Conservation (phyloP, 768 basidiomycete species). For the Gymnopilus dilepis region DNA sequence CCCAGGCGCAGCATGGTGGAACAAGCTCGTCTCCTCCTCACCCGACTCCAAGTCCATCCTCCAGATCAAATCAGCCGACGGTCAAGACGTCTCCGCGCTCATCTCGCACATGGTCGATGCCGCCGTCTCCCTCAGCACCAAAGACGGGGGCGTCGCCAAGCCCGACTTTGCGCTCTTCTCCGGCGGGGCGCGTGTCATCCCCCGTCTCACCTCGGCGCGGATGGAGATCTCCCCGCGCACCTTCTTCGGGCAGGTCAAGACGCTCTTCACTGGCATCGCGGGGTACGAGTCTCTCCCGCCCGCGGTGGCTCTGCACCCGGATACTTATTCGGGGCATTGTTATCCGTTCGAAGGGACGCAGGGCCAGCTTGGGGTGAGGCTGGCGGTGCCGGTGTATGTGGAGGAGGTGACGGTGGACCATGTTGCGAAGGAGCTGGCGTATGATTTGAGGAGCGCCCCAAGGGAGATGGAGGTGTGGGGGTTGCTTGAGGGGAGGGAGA, state of each 20-base stretch:
- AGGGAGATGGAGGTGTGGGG: slow-evolving; percentile 92
- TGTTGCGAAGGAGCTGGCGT: slow-evolving; percentile 79
- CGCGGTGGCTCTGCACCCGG: slow-evolving; percentile 86
- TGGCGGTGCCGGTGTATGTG: slow-evolving; percentile 76
- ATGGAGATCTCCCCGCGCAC: slow-evolving; percentile 65
- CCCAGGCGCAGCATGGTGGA: slow-evolving; percentile 71
- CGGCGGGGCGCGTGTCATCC: slow-evolving; percentile 80
- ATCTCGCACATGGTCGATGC: slow-evolving; percentile 79
- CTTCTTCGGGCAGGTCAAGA: slow-evolving; percentile 51
- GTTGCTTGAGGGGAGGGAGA: slow-evolving; percentile 78
- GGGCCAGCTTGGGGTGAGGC: slow-evolving; percentile 84
- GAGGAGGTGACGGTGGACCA: slow-evolving; percentile 89
- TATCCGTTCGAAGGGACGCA: slow-evolving; percentile 87
- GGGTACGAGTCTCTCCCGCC: slow-evolving; percentile 75
- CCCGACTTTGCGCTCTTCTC: slow-evolving; percentile 88
- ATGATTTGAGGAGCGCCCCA: slow-evolving; percentile 83
- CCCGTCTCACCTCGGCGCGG: slow-evolving; percentile 82
- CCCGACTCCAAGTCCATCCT: slow-evolving; percentile 52
- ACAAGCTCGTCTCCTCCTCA: slow-evolving; percentile 60
- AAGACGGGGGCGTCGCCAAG: slow-evolving; percentile 74
- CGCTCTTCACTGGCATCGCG: slow-evolving; percentile 60
- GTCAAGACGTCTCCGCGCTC: slow-evolving; percentile 70
- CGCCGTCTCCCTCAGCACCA: slow-evolving; percentile 67
- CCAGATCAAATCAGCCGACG: slow-evolving; percentile 75
- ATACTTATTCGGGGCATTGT: slow-evolving; percentile 82